Conservation (phyloP, 2,329 filamentous ascomycete genomes). For the Beauveria varroae region DNA sequence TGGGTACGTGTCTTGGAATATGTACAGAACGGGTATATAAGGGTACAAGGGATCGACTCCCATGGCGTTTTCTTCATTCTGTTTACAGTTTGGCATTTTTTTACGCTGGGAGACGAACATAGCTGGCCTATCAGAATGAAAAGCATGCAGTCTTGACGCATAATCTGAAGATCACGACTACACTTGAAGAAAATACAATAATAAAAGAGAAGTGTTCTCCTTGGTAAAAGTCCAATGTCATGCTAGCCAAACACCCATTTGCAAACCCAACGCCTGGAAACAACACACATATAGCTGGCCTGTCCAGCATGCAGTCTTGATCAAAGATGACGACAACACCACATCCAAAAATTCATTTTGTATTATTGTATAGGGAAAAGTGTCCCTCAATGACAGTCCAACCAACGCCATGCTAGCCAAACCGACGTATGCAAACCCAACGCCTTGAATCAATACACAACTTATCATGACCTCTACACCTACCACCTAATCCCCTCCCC, state of each 20-base stretch:
- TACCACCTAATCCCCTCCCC: neutral
- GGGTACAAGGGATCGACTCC: conserved; percentile 15
- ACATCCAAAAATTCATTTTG: neutral
- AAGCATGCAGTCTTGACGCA: neutral
- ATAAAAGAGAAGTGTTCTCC: too few relatives aligned
- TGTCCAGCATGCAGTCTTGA: too few relatives aligned
- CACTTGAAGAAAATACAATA: neutral
- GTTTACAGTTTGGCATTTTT: neutral
- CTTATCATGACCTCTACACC: neutral
- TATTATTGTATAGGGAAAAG: neutral
- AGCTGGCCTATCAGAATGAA: conserved; percentile 5
- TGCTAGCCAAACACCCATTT: too few relatives aligned
- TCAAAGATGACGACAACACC: neutral
- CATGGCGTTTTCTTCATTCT: conserved; percentile 16
- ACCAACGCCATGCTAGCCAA: neutral
- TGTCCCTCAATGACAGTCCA: neutral
- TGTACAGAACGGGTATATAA: conserved; percentile 14
- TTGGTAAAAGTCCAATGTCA: too few relatives aligned
- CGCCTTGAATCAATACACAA: neutral
- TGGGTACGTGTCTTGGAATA: conserved; percentile 11
- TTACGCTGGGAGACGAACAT: neutral
- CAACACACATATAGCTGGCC: too few relatives aligned
- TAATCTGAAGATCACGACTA: too few relatives aligned
- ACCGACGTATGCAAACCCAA: neutral
- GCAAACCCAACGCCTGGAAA: too few relatives aligned